phyloP scores from a whole-genome alignment of 495 filamentous ascomycete species.

The Neurospora hispaniola region DNA sequence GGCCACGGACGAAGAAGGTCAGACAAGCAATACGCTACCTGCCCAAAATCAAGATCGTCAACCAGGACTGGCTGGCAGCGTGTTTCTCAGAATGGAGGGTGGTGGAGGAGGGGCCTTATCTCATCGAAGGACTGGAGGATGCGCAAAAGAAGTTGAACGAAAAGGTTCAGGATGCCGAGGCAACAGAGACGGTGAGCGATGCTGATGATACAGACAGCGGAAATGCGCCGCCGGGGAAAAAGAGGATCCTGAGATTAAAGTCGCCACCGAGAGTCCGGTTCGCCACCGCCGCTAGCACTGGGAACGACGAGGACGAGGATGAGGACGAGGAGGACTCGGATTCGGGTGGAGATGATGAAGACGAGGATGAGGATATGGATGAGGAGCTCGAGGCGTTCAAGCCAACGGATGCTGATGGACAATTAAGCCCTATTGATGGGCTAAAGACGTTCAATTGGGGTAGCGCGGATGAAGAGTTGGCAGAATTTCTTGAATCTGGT shows the following conservation, averaged over 20 bases:
- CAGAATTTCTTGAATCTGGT: slow-evolving; percentile 57
- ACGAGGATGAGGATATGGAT: slow-evolving; percentile 29
- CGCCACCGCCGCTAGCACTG: neutral
- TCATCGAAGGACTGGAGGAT: slow-evolving; percentile 41
- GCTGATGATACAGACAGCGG: slow-evolving; percentile 19
- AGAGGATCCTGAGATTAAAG: slow-evolving; percentile 7
- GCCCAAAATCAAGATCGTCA: slow-evolving; percentile 74
- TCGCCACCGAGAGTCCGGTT: neutral
- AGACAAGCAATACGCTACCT: slow-evolving; percentile 57
- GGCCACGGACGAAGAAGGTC: slow-evolving; percentile 83
- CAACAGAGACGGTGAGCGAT: slow-evolving; percentile 9
- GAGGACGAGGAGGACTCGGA: slow-evolving; percentile 33
- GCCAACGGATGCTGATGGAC: slow-evolving; percentile 39
- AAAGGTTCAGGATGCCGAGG: slow-evolving; percentile 27
- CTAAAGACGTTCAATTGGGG: slow-evolving; percentile 49
- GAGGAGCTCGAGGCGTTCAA: slow-evolving; percentile 19
- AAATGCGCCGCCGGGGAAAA: neutral
- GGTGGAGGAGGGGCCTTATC: slow-evolving; percentile 63
- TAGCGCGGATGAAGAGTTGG: slow-evolving; percentile 58
- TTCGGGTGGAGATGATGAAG: slow-evolving; percentile 30
- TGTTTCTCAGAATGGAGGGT: slow-evolving; percentile 69
- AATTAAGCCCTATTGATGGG: slow-evolving; percentile 42
- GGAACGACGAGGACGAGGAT: slow-evolving; percentile 36
- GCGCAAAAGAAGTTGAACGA: slow-evolving; percentile 29
- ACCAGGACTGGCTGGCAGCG: slow-evolving; percentile 76